Conservation (phyloP, 352 stramenopile genomes). For the Phytophthora fragariae region DNA sequence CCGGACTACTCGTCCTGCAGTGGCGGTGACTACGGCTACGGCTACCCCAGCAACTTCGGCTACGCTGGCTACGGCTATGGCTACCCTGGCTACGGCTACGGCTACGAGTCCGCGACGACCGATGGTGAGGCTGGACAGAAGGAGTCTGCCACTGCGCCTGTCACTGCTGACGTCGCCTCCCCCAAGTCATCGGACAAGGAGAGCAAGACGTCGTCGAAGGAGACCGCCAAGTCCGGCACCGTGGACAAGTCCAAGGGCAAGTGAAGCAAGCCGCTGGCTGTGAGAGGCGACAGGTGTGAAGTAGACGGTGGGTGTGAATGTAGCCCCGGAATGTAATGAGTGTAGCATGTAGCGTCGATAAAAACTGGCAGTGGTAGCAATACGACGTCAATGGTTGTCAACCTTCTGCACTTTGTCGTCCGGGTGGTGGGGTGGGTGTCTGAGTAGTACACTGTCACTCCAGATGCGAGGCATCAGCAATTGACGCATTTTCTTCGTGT, state of each 20-base stretch:
- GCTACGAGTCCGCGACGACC: neutral
- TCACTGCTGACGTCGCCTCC: neutral
- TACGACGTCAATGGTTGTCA: too few relatives aligned
- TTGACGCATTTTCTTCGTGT: too few relatives aligned
- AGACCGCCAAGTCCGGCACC: neutral
- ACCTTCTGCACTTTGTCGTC: too few relatives aligned
- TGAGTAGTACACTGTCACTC: too few relatives aligned
- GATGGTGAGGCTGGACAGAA: neutral
- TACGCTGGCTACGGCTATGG: neutral
- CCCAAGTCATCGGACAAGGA: neutral
- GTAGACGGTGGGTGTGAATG: neutral
- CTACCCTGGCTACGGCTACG: neutral
- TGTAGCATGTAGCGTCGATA: too few relatives aligned
- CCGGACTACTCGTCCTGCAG: neutral
- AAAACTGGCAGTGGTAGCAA: too few relatives aligned
- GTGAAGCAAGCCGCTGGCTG: neutral
- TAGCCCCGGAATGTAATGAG: too few relatives aligned
- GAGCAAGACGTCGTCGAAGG: neutral
- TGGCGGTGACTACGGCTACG: neutral
- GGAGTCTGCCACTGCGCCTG: neutral
- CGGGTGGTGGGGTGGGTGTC: too few relatives aligned
- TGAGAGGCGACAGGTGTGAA: neutral
- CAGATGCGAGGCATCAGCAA: too few relatives aligned
- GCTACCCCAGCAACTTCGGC: neutral
- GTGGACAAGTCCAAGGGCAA: neutral